Percentiles rank a stretch among this genome's conserved stretches.
phyloP scores from a whole-genome alignment of 1,284 basidiomycete genomes.

The Ustilago trichophora region DNA sequence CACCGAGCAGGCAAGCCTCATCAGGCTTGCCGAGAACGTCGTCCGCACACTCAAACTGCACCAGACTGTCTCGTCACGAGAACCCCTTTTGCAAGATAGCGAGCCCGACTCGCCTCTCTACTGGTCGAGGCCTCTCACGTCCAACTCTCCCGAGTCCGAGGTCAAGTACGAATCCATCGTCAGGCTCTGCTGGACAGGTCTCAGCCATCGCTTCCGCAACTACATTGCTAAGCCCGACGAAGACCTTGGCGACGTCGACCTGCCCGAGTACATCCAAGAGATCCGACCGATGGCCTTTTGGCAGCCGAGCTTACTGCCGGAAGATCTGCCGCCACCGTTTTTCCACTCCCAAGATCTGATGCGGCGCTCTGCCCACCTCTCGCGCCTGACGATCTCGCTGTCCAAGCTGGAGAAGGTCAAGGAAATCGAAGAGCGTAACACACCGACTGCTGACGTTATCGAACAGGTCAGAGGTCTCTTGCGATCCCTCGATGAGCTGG shows the following conservation, averaged over 20 bases:
- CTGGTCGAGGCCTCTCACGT: constrained; percentile 37
- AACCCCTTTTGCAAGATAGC: constrained; percentile 30
- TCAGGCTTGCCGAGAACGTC: constrained; percentile 36
- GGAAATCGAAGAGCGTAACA: constrained; percentile 1
- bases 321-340: constrained; percentile 33
- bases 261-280: constrained; percentile 33
- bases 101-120: constrained; percentile 43
- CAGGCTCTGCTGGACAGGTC: constrained; percentile 40
- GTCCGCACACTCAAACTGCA: constrained; percentile 31
- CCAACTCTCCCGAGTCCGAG: constrained; percentile 37
- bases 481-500: constrained; percentile 25
- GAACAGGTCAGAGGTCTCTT: constrained; percentile 14
- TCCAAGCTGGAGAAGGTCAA: constrained; percentile 23
- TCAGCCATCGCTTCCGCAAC: constrained; percentile 42
- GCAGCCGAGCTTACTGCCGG: constrained; percentile 41
- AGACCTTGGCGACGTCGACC: constrained; percentile 16
- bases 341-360: constrained; percentile 50
- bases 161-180: constrained; percentile 53
- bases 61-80: constrained; percentile 24
- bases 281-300: constrained; percentile 49
- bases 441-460: constrained; percentile 17
- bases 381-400: constrained; percentile 20
- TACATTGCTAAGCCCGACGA: constrained; percentile 46
- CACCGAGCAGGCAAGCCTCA: constrained; percentile 26
- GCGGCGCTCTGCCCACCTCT: constrained; percentile 34